Base-by-base conservation (phyloP, 2,329 filamentous ascomycete species). In the Pestalotiopsis sp. region DNA sequence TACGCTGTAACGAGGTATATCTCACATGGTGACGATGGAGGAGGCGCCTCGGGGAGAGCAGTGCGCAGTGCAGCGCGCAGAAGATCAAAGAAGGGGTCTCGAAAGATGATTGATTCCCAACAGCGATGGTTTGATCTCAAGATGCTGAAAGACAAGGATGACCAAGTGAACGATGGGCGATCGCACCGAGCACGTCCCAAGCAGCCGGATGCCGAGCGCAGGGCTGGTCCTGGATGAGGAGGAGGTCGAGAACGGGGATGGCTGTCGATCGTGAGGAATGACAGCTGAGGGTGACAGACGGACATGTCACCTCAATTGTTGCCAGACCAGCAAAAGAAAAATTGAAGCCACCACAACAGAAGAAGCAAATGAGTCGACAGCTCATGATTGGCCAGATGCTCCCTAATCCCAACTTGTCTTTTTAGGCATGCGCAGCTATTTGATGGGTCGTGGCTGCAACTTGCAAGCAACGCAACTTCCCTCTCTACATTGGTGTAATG, bases 351-450 rank as follows among this genome's bases (percentile, higher is more conserved):
- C n/a, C 13, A 36, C 31, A 20, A 36, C 38, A 23, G 31, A 13
- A 31, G 17, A 45, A 20, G n/a, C 23, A 63, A 49, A 39, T 17
- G 31, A 41, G 25, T 20, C 7, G 41, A 41, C 23, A 31, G 25
- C 20, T 25, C 52, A 23, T 27, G 23, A 65, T 65, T 65, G 63
- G 63, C 27, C 39, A 45, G 39, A 65, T 11, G 31, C 31, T 36
- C 23, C 12, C n/a, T 31, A 20, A 20, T n/a, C 39, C 41, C 63
- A 65, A 52, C 13, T 11, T 56, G 45, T 56, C 63, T 13, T 25
- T 17, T 65, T 65, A 57, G 63, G 63, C 52, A 65, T 57, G 63
- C 45, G 25, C 63, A 52, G 39, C 41, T 49, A 49, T 56, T 11
- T 36, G 31, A 36, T 36, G 20, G 63, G 63, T 36, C 23, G 39